Conservation (phyloP, 31 red algal species). For the Porphyra umbilicalis region DNA sequence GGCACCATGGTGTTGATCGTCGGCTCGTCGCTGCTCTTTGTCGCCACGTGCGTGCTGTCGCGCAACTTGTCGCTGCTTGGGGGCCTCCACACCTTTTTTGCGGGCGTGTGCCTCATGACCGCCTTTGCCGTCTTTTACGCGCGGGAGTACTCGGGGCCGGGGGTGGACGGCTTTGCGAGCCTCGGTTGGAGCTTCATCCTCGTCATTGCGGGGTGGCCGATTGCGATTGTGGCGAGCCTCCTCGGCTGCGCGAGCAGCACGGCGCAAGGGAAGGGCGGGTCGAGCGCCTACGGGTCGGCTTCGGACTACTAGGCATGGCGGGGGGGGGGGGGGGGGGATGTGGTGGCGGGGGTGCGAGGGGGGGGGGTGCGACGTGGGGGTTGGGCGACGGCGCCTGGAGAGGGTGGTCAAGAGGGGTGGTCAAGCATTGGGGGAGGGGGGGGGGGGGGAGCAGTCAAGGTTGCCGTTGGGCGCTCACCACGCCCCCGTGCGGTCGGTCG, state of each 20-base stretch:
- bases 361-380: no score
- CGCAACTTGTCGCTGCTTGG: conserved; percentile 16
- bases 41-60: conserved; percentile 35
- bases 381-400: no score
- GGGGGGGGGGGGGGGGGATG: no score
- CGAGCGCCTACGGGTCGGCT: not conserved
- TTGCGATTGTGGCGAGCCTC: conserved; percentile 30
- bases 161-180: conserved; percentile 23
- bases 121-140: conserved; percentile 57
- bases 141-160: conserved; percentile 15
- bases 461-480: no score
- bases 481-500: no score
- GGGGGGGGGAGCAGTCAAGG: no score
- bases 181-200: conserved; percentile 53
- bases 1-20: conserved; percentile 52
- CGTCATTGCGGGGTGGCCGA: conserved; percentile 51
- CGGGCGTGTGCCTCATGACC: conserved; percentile 56
- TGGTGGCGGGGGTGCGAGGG: no score
- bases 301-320: not conserved
- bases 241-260: conserved; percentile 10
- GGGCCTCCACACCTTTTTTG: conserved; percentile 17
- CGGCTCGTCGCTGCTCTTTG: conserved; percentile 35
- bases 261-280: not conserved
- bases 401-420: no score
- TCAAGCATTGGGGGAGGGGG: no score